These are phyloP conservation scores for Trichophyton benhamiae DNA, from an alignment of 2,329 filamentous ascomycete species.

Conservation along the genomic window DNA sequence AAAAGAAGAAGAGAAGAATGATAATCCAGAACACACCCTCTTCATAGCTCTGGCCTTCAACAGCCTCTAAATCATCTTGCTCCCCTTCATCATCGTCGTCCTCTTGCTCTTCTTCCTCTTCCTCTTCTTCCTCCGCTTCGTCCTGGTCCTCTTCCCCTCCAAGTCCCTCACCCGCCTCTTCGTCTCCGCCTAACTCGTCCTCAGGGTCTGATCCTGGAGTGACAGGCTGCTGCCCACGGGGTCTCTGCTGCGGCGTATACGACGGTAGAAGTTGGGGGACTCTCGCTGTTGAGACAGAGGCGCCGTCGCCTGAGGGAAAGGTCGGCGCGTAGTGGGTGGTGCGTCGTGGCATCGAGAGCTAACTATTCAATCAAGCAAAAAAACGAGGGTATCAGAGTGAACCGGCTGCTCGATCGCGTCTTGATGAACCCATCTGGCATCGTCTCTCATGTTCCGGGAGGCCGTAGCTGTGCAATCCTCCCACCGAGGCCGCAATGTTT, in stretches of 20 bases:
- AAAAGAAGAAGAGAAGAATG: background rate
- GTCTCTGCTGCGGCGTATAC: background rate
- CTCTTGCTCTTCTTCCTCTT: constrained; percentile 9
- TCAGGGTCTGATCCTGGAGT: background rate
- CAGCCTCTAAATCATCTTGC: constrained; percentile 13
- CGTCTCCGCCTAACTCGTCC: background rate
- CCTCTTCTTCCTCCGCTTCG: constrained; percentile 14
- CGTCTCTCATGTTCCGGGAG: background rate
- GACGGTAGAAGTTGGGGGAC: background rate
- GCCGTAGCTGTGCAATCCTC: background rate
- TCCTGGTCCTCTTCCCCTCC: constrained; percentile 8
- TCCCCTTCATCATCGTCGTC: constrained; percentile 20
- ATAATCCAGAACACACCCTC: background rate
- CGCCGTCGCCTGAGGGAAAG: constrained; percentile 13
- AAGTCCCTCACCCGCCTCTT: background rate
- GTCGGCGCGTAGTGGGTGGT: constrained; percentile 3
- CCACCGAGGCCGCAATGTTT: background rate
- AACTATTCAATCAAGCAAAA: background rate
- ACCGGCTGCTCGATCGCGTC: background rate
- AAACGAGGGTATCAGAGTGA: background rate
- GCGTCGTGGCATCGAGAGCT: constrained; percentile 9
- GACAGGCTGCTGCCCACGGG: background rate
- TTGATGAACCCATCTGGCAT: background rate
- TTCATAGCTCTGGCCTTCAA: constrained; percentile 10
- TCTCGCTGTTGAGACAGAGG: constrained; percentile 11